phyloP scores from a whole-genome alignment of 2,329 filamentous ascomycete species.

The Hymenoscyphus linearis region DNA sequence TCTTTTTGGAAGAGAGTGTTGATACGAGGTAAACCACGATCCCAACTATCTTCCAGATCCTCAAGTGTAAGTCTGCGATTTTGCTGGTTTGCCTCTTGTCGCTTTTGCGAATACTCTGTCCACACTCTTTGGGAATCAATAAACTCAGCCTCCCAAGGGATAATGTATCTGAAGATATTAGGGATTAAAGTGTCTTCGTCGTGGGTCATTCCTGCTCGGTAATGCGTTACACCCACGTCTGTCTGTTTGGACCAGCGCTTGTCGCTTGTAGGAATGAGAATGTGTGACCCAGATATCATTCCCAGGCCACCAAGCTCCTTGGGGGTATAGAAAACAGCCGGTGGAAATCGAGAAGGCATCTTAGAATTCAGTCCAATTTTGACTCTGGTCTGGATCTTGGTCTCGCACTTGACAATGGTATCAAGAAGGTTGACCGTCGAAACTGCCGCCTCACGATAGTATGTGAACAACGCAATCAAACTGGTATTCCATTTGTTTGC shows the following conservation, averaged over 20 bases:
- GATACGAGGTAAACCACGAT: constrained; percentile 93
- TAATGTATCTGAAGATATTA: constrained; percentile 99
- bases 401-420: constrained; percentile 98
- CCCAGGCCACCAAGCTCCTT: constrained; percentile 95
- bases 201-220: constrained; percentile 95
- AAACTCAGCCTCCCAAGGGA: constrained; percentile 98
- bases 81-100: constrained; percentile 93
- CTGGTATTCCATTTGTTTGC: constrained; percentile 99
- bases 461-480: constrained; percentile 93
- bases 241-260: constrained; percentile 99
- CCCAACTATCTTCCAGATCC: constrained; percentile 97
- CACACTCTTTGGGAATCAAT: constrained; percentile 98
- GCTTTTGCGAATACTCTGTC: constrained; percentile 99
- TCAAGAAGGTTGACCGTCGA: constrained; percentile 91
- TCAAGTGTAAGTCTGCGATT: constrained; percentile 92
- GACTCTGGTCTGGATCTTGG: constrained; percentile 97
- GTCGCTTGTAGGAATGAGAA: constrained; percentile 93
- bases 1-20: constrained; percentile 99
- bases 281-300: constrained; percentile 98
- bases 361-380: constrained; percentile 99
- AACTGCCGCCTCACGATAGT: constrained; percentile 95
- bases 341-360: constrained; percentile 98
- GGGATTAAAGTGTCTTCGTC: constrained; percentile 97
- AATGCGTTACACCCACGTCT: constrained; percentile 94
- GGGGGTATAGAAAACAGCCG: constrained; percentile 96